phyloP scores from a whole-genome alignment of 2,329 filamentous ascomycete genomes.

The Alternaria sp. region DNA sequence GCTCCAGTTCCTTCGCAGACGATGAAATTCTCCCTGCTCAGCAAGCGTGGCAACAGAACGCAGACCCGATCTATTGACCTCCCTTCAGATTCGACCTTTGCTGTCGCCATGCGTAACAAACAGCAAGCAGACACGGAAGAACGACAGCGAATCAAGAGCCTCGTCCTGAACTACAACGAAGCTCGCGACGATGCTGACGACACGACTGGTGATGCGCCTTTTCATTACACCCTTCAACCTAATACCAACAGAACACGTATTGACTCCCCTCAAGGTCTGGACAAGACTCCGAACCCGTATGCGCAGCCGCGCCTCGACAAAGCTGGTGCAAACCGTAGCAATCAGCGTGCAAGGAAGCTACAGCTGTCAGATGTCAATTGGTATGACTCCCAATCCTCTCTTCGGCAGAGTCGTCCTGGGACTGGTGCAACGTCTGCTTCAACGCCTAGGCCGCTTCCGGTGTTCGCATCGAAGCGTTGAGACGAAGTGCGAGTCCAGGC shows the following conservation, averaged over 20 bases:
- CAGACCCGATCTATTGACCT: constrained; percentile 93
- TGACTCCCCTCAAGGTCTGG: constrained; percentile 48
- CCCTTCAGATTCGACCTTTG: constrained; percentile 89
- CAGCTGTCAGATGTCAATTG: constrained; percentile 98
- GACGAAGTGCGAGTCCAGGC: constrained; percentile 7
- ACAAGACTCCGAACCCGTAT: constrained; percentile 52
- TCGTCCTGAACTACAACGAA: constrained; percentile 91
- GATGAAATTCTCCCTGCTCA: constrained; percentile 97
- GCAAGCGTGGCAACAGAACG: constrained; percentile 93
- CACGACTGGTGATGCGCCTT: constrained; percentile 68
- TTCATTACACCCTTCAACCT: constrained; percentile 51
- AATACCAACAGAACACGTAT: constrained; percentile 58
- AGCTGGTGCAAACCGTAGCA: constrained; percentile 68
- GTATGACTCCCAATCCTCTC: constrained; percentile 62
- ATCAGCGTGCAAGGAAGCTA: constrained; percentile 85
- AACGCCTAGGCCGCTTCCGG: constrained; percentile 1
- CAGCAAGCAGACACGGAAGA: constrained; percentile 95
- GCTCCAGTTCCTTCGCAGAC: constrained; percentile 57
- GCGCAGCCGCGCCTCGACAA: constrained; percentile 60
- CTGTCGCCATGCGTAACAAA: constrained; percentile 93
- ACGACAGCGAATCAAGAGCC: constrained; percentile 96
- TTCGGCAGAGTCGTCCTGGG: constrained; percentile 18
- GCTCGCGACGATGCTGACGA: constrained; percentile 77
- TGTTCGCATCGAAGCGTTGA: constrained; percentile 18
- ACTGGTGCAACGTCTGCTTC: constrained; percentile 10